A percentile compares a stretch with the other conserved stretches of the same genome.
Conservation (phyloP, 345 rosid genomes). For the Murraya koenigii region DNA sequence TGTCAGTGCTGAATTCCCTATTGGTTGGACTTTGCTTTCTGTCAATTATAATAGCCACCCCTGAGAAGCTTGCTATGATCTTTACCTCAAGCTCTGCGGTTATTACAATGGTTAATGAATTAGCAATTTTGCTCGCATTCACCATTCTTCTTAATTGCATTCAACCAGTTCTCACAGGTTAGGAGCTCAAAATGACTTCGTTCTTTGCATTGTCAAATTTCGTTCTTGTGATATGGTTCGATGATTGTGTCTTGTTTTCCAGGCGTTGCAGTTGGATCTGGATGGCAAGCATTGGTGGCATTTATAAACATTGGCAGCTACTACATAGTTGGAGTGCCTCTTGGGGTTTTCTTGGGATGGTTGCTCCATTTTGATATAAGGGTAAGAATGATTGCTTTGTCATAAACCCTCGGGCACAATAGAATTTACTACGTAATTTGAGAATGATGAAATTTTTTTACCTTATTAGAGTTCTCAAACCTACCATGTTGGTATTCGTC, state of each 20-base stretch:
- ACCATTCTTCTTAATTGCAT: conserved; percentile 53
- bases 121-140: conserved; percentile 42
- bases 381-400: conserved; percentile 13
- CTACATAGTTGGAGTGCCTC: conserved; percentile 48
- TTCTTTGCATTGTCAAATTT: neutral
- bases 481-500: neutral
- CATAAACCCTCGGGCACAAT: neutral
- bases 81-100: conserved; percentile 45
- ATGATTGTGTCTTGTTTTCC: neutral
- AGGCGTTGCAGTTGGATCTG: conserved; percentile 58
- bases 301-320: conserved; percentile 49
- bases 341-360: conserved; percentile 47
- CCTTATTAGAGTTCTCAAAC: neutral
- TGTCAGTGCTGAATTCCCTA: conserved; percentile 38
- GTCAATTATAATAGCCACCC: conserved; percentile 36
- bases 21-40: conserved; percentile 37
- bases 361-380: conserved; percentile 34
- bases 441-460: neutral
- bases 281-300: conserved; percentile 51
- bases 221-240: neutral
- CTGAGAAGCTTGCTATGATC: conserved; percentile 39
- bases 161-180: conserved; percentile 63
- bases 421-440: neutral
- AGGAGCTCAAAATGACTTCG: neutral
- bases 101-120: conserved; percentile 34